phyloP scores from a whole-genome alignment of 169 alveolate species.

The Theileria annulata region DNA sequence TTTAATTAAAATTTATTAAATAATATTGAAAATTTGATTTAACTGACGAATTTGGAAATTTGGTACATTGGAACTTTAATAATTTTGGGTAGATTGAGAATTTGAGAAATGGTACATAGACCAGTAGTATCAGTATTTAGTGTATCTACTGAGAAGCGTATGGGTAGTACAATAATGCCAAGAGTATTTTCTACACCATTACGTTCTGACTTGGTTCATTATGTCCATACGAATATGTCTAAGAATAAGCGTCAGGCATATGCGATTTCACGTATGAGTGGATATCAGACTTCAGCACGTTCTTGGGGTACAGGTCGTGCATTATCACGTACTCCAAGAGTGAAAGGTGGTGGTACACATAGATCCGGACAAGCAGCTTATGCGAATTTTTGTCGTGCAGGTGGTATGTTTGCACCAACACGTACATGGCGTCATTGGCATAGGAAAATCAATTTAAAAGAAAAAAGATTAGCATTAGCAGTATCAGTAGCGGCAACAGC shows the following conservation, averaged over 20 bases:
- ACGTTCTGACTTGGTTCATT: constrained; percentile 95
- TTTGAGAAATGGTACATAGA: constrained; percentile 63
- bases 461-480: constrained; percentile 97
- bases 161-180: constrained; percentile 83
- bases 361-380: constrained; percentile 98
- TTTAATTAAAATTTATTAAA: too few species aligned
- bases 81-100: too few species aligned
- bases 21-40: too few species aligned
- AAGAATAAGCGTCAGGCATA: constrained; percentile 96
- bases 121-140: constrained; percentile 75
- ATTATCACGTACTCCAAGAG: constrained; percentile 98
- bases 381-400: constrained; percentile 99
- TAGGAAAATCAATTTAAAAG: constrained; percentile 93
- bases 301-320: constrained; percentile 99
- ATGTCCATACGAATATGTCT: constrained; percentile 91
- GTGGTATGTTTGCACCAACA: constrained; percentile 98
- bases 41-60: too few species aligned
- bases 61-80: too few species aligned
- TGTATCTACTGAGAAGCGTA: constrained; percentile 60
- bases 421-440: constrained; percentile 98
- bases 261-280: constrained; percentile 88
- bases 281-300: constrained; percentile 96
- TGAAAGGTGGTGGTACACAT: constrained; percentile 99
- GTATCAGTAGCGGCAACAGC: constrained; percentile 98
- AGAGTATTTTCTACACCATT: constrained; percentile 94